Evolutionary conservation across 1,139 yeast species (phyloP), one percentile per base, ranked within the genome.

Genomic region (Magnusiomyces magnusii): DNA sequence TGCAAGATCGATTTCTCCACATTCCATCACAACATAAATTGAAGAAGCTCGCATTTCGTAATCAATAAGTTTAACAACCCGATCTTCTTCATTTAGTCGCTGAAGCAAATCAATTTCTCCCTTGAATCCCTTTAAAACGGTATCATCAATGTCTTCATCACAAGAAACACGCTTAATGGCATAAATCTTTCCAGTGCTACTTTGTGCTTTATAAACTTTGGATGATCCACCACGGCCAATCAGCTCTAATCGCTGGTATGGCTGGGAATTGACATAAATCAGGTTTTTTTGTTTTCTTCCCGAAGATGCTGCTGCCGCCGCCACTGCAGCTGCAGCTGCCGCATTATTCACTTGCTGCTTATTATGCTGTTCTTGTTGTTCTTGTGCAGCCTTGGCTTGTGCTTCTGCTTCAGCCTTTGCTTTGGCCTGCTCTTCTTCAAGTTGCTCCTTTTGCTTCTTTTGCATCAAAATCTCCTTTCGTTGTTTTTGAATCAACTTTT

Each of bases 211-310:
- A 75, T 86, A 93, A 21, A 93, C 99, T 68, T 87, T 89, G 0
- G 98, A 91, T 0, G 97, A 82, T 0, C 99, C 99, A 41, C 99
- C 99, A 67, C 87, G 80, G 17, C 99, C 99, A 21, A 93, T 72
- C 23, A 88, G 75, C 66, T 90, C 97, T 25, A 89, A 74, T 60
- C 86, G 81, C 66, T 87, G 95, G 68, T 89, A 92, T 50, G 79
- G 80, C 51, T 78, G 78, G 1, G 82, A 84, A 69, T 90, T 88
- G 1, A 84, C 79, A 2, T 70, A 66, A 44, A 75, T 66, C 36
- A 65, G 57, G 50, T 66, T 69, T 53, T 70, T 71, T 55, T 61
- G 66, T 42, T 65, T 67, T 53, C 58, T 54, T 15, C 39, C 39
- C 13, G 53, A 23, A 9, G 23, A 23, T 5, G 39, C 42, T 9